Percentiles rank a stretch among this genome's conserved stretches.
phyloP scores from a whole-genome alignment of 768 basidiomycete genomes.

The Coprinopsis cinerea region DNA sequence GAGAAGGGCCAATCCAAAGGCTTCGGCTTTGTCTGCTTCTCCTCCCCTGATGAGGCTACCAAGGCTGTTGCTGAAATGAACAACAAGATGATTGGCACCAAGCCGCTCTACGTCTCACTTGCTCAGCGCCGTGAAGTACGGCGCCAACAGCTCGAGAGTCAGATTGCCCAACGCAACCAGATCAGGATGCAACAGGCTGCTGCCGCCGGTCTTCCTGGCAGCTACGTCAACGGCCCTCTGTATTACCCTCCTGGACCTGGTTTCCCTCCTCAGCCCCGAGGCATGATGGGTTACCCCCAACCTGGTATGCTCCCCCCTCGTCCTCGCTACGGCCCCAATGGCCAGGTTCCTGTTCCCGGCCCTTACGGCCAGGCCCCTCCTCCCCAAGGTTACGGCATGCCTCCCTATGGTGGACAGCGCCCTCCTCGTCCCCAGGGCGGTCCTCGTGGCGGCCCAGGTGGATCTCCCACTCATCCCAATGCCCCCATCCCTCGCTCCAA shows the following conservation, averaged over 20 bases:
- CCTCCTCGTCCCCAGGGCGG: conserved; percentile 57
- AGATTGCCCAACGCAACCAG: conserved; percentile 97
- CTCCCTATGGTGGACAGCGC: conserved; percentile 56
- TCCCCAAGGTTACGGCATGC: conserved; percentile 70
- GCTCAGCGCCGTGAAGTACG: conserved; percentile 98
- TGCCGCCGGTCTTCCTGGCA: conserved; percentile 75
- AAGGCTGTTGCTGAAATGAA: conserved; percentile 99
- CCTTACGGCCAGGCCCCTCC: conserved; percentile 72
- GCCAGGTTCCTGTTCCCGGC: conserved; percentile 59
- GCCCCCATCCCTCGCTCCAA: conserved; percentile 52
- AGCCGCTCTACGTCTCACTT: conserved; percentile 97
- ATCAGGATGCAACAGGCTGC: conserved; percentile 95
- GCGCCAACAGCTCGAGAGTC: conserved; percentile 96
- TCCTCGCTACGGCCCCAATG: conserved; percentile 74
- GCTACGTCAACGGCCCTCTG: conserved; percentile 81
- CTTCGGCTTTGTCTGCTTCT: conserved; percentile 99
- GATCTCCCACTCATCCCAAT: conserved; percentile 61
- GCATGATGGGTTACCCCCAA: conserved; percentile 73
- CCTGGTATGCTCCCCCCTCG: conserved; percentile 86
- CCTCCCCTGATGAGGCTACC: conserved; percentile 96
- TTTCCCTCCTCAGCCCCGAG: conserved; percentile 79
- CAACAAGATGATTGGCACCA: conserved; percentile 99
- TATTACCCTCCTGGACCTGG: conserved; percentile 81
- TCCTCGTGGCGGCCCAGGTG: conserved; percentile 52
- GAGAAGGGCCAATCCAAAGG: conserved; percentile 91